phyloP scores from a whole-genome alignment of 306 rosid species.

The Albizia julibrissin region DNA sequence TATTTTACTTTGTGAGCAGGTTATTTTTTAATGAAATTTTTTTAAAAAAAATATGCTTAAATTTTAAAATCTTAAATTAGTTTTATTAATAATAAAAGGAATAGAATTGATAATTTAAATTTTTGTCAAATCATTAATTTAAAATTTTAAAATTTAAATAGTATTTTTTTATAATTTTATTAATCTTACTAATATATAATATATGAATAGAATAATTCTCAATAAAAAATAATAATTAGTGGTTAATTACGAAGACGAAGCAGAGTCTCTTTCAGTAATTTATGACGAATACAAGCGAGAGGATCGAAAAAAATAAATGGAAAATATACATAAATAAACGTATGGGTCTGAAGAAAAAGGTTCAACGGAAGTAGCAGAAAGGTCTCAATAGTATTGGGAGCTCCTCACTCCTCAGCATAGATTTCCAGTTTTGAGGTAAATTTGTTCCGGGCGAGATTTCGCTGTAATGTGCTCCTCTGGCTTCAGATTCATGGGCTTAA shows the following conservation, averaged over 20 bases:
- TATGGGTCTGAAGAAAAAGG: neutral
- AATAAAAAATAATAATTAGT: neutral
- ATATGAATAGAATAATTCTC: no score
- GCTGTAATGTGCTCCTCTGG: neutral
- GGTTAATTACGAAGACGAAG: neutral
- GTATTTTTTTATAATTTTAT: no score
- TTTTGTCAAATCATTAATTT: no score
- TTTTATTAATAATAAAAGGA: no score
- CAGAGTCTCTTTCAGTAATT: neutral
- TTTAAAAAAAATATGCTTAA: no score
- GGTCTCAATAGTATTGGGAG: neutral
- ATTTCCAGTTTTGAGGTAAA: constrained; percentile 2
- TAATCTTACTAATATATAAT: no score
- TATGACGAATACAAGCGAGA: neutral
- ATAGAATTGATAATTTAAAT: no score
- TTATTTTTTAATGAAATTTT: no score
- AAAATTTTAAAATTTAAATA: no score
- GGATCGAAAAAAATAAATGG: neutral
- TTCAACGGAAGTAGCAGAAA: neutral
- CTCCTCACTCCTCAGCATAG: neutral
- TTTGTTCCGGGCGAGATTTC: neutral
- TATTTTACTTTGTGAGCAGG: no score
- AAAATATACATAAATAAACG: neutral
- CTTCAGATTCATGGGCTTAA: constrained; percentile 12
- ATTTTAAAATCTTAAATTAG: no score